These are phyloP conservation scores for Aspergillus novoparasiticus DNA, from an alignment of 2,329 filamentous ascomycete genomes.

Conservation along the genomic window DNA sequence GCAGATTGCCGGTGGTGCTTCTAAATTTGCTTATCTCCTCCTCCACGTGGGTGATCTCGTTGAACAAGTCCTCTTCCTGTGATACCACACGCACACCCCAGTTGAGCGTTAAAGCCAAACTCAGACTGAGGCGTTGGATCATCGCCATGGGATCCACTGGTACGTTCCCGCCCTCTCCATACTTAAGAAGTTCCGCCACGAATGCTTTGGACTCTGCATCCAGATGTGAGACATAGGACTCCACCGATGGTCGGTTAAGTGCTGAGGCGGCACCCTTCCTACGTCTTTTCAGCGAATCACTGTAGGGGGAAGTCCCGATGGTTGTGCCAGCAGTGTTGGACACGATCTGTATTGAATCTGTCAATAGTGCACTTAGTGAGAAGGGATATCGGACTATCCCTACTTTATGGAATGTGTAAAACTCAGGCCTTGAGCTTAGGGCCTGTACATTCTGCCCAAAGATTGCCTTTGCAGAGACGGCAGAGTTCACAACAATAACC, in stretches of 20 bases:
- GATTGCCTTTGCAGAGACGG: constrained; percentile 53
- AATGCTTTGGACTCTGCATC: constrained; percentile 67
- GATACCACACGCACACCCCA: constrained; percentile 65
- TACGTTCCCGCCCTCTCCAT: constrained; percentile 57
- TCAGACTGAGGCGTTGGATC: constrained; percentile 66
- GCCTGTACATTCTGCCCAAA: constrained; percentile 59
- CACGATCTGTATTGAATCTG: constrained; percentile 50
- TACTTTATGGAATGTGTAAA: constrained; percentile 63
- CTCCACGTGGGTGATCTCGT: constrained; percentile 75
- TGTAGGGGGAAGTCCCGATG: constrained; percentile 69
- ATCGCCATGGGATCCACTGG: constrained; percentile 68
- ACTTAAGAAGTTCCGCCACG: constrained; percentile 60
- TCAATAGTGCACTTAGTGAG: neutral
- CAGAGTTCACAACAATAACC: constrained; percentile 59
- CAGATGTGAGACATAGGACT: constrained; percentile 63
- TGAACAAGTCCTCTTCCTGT: constrained; percentile 63
- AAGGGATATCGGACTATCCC: constrained; percentile 9
- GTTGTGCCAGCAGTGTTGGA: constrained; percentile 68
- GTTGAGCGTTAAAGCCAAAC: constrained; percentile 65
- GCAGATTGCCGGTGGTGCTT: constrained; percentile 77
- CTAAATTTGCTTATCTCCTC: constrained; percentile 72
- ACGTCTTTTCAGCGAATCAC: constrained; percentile 64
- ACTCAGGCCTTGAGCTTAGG: constrained; percentile 58
- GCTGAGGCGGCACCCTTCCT: constrained; percentile 68
- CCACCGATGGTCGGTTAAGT: constrained; percentile 65